These are phyloP conservation scores for Moniliophthora roreri DNA, from an alignment of 1,284 basidiomycete genomes.

Conservation along the genomic window DNA sequence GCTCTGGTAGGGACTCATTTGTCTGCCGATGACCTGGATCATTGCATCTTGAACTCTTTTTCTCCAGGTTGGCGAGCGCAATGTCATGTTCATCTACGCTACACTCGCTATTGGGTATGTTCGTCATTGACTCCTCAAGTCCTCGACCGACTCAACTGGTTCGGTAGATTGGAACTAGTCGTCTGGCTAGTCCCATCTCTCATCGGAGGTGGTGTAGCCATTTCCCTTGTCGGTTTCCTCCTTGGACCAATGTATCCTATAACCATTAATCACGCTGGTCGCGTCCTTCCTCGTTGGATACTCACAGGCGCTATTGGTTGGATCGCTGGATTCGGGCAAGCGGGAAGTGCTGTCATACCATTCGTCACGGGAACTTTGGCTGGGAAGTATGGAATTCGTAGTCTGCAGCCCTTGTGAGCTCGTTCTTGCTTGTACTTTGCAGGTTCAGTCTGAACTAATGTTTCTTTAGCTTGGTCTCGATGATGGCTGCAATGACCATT, in stretches of 20 bases:
- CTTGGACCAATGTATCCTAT: slow-evolving; percentile 69
- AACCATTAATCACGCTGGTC: slow-evolving; percentile 57
- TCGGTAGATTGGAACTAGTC: slow-evolving; percentile 17
- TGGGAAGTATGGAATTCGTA: slow-evolving; percentile 52
- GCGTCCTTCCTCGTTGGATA: slow-evolving; percentile 60
- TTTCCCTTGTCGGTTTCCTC: slow-evolving; percentile 56
- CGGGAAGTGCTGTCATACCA: slow-evolving; percentile 65
- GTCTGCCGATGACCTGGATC: no score
- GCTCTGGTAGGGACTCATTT: neutral
- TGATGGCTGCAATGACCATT: no score
- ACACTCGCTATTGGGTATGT: slow-evolving; percentile 25
- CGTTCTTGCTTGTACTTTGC: no score
- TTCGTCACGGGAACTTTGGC: slow-evolving; percentile 63
- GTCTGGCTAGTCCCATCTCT: slow-evolving; percentile 21
- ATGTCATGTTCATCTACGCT: slow-evolving; percentile 25
- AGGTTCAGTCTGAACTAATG: no score
- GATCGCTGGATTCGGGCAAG: slow-evolving; percentile 65
- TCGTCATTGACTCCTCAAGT: no score
- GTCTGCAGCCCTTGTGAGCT: slow-evolving; percentile 58
- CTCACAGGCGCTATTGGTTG: slow-evolving; percentile 68
- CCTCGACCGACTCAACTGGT: neutral
- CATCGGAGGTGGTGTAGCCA: slow-evolving; percentile 11
- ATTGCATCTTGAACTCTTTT: no score
- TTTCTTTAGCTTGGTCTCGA: no score
- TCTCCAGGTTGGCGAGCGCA: slow-evolving; percentile 27